These are phyloP conservation scores for Aspergillus sp. DNA, from an alignment of 2,329 filamentous ascomycete species.

Conservation along the genomic window DNA sequence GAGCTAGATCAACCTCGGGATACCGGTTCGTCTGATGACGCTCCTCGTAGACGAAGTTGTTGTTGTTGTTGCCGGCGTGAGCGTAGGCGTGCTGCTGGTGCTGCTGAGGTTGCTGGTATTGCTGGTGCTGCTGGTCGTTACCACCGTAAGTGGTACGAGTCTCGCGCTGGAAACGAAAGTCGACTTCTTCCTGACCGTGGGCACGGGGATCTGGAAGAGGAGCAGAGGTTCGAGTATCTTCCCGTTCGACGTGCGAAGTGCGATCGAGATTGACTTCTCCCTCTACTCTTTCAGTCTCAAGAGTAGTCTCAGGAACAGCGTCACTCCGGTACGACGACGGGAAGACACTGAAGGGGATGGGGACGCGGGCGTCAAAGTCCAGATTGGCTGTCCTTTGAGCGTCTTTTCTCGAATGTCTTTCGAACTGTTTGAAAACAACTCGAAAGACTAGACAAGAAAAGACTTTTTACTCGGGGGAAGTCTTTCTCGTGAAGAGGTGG, in stretches of 20 bases:
- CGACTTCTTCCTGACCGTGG: constrained; percentile 82
- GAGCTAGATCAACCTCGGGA: constrained; percentile 51
- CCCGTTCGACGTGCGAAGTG: constrained; percentile 88
- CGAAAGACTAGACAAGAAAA: constrained; percentile 52
- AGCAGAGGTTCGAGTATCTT: constrained; percentile 79
- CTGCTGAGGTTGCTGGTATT: neutral
- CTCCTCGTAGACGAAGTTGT: constrained; percentile 24
- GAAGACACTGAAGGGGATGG: constrained; percentile 99
- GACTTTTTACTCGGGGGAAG: constrained; percentile 39
- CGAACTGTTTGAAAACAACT: constrained; percentile 47
- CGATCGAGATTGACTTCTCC: constrained; percentile 76
- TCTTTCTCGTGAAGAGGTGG: constrained; percentile 35
- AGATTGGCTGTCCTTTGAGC: constrained; percentile 85
- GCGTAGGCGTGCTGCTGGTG: neutral
- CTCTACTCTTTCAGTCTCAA: constrained; percentile 72
- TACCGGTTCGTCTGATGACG: constrained; percentile 37
- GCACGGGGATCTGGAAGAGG: constrained; percentile 65
- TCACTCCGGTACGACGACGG: constrained; percentile 91
- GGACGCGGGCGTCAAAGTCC: constrained; percentile 99
- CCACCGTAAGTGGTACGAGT: constrained; percentile 34
- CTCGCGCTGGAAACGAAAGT: constrained; percentile 65
- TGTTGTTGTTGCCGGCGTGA: neutral
- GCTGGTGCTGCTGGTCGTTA: constrained; percentile 3
- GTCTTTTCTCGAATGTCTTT: constrained; percentile 68
- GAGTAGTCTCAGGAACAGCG: constrained; percentile 64